Base-by-base conservation (phyloP, 2,329 filamentous ascomycete species). In the Furcasterigmium sp. region DNA sequence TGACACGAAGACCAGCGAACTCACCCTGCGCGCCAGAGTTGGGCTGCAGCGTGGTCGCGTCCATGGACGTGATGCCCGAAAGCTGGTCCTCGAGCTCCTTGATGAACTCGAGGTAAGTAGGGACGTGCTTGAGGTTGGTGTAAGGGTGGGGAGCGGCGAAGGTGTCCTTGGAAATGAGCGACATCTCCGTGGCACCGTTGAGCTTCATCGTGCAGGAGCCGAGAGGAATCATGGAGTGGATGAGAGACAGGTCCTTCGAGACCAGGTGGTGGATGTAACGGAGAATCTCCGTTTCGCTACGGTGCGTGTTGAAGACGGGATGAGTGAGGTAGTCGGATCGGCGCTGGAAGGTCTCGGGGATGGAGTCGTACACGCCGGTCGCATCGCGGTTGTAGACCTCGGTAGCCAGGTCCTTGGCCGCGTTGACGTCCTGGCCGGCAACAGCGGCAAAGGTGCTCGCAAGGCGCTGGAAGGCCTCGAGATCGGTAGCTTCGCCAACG, bases 191-290 rank as follows among this genome's bases (percentile, higher is more conserved):
- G 3, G 91, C 93, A 34, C 86, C 87, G 62, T 96, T 96, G 42
- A 96, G 81, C 74, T 97, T 97, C 91, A 97, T 97, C 13, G 91
- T 97, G 73, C 91, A 97, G 2, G 91, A 96, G 17, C 91, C 91
- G 2, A 97, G 78, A 3, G 91, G 90, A 48, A 97, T 97, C 91
- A 97, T 97, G 14, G 91, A 96, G 68, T 97, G 91, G 3, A 91
- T 87, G 5, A 96, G 75, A 2, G 91, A 96, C 13, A 97, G 71
- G 60, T 97, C 91, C 71, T 95, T 96, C 40, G 90, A 95, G 62
- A 95, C 86, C 5, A 97, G 75, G 60, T 95, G 88, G 60, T 91
- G 77, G 55, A 97, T 95, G 68, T 97, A 97, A 35, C 91, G 85
- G 40, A 97, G 73, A 55, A 97, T 78, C 65, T 96, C 89, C 1